Conservation (phyloP, 345 rosid genomes). For the Eucalyptus virginea region DNA sequence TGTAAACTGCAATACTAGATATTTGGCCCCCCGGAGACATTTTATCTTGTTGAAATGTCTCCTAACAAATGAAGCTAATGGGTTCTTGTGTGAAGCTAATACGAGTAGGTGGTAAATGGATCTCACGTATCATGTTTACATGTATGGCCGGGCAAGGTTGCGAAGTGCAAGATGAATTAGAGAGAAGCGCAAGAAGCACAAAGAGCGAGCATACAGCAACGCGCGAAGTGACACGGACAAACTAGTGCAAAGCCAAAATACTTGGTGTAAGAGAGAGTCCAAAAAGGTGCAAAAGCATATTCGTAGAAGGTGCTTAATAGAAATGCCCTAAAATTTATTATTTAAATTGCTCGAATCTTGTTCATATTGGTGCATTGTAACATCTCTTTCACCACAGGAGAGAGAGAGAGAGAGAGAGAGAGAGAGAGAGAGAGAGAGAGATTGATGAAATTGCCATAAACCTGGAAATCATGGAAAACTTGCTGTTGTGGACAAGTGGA, state of each 20-base stretch:
- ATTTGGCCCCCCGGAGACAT: background rate
- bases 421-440: background rate
- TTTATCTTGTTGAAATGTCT: background rate
- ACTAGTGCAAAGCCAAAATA: background rate
- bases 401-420: background rate
- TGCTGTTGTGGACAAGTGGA: background rate
- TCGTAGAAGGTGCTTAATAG: background rate
- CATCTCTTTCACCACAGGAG: background rate
- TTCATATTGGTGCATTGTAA: background rate
- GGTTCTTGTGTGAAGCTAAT: background rate
- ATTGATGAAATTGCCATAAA: background rate
- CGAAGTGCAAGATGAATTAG: background rate
- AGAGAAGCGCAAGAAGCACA: background rate
- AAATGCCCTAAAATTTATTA: background rate
- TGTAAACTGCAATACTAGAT: background rate
- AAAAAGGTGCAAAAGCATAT: background rate
- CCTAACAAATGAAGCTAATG: background rate
- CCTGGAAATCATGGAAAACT: background rate
- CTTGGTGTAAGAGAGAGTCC: background rate
- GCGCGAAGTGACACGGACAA: background rate
- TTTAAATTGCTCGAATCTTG: background rate
- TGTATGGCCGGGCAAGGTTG: background rate
- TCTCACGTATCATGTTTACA: background rate
- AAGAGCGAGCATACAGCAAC: background rate
- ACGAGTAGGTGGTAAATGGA: background rate